Evolutionary conservation across 208 protist species (phyloP).

Genomic region (Leishmania turanica): DNA sequence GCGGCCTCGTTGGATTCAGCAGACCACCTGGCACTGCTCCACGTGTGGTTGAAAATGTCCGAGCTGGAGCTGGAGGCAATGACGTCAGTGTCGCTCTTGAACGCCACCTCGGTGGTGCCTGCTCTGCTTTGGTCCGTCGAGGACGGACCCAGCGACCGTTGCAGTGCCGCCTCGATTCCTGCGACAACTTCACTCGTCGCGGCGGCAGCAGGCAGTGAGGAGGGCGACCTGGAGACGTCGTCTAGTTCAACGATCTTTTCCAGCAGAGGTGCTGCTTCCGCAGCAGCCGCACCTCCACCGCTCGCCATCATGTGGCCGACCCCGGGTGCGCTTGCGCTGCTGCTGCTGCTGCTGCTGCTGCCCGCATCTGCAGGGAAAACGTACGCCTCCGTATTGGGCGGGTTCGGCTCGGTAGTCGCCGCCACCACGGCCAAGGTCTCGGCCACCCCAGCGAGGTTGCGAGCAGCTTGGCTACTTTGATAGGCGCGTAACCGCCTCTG

Average conservation of each 20-base stretch:
- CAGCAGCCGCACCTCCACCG: neutral
- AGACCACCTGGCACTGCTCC: constrained; percentile 20
- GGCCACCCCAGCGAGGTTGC: neutral
- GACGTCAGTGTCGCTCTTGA: neutral
- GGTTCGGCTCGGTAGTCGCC: neutral
- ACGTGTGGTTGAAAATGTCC: constrained; percentile 14
- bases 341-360: constrained; percentile 3
- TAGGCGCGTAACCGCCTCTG: constrained; percentile 5
- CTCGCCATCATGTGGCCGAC: neutral
- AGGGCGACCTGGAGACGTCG: neutral
- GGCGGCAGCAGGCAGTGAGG: neutral
- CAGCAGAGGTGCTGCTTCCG: neutral
- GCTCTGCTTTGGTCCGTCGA: neutral
- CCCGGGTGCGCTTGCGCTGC: neutral
- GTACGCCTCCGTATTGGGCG: neutral
- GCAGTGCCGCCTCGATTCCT: neutral
- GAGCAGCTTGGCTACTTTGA: neutral
- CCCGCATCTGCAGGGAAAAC: neutral
- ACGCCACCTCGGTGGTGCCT: neutral
- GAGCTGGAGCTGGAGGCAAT: constrained; percentile 6
- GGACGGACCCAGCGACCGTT: neutral
- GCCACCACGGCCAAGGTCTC: neutral
- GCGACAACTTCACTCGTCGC: neutral
- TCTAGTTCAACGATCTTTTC: neutral
- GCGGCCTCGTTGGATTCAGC: neutral